Evolutionary conservation across 2,329 filamentous ascomycete species (phyloP), one percentile per base, ranked within the genome.

Genomic region (Plectosphaerella sp.): DNA sequence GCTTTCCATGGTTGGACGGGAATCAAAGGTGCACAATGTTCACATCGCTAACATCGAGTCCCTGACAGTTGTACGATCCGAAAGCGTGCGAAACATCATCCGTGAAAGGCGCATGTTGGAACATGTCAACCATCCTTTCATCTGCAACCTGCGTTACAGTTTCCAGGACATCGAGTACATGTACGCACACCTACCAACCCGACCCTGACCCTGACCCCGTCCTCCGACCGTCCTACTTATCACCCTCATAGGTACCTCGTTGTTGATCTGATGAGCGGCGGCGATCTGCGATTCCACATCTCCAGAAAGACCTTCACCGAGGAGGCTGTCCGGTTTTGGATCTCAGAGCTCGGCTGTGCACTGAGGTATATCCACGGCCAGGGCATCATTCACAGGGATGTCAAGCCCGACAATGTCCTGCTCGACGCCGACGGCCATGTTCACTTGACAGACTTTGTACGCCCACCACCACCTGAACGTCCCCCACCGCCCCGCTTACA

Each of bases 91-190:
- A 64, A 99, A 99, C 69, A 99, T 99, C 61, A 94, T 99, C 66
- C 87, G 94, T 62, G 94, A 99, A 77, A 84, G 94, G 58, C 86
- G 93, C 67, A 99, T 99, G 94, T 83, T 99, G 65, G 92, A 99
- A 74, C 91, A 97, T 69, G 82, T 99, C 63, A 97, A 96, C 68
- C 94, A 99, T 66, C 91, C 93, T 24, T 99, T 97, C 70, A 88
- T 99, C 61, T 97, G 93, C 77, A 99, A 99, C 71, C 76, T 99
- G 77, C 89, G 94, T 64, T 99, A 97, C 75, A 97, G 92, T 73
- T 99, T 99, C 68, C 94, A 99, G 73, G 94, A 99, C 71, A 91
- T 97, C 62, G 94, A 99, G 71, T 99, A 99, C 73, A 88, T 99
- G 91, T 96, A 78, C 65, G 89, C 70, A 54, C 24, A 33, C 28